Evolutionary conservation across 2,329 filamentous ascomycete species (phyloP).

Genomic region (Gaeumannomyces tritici): DNA sequence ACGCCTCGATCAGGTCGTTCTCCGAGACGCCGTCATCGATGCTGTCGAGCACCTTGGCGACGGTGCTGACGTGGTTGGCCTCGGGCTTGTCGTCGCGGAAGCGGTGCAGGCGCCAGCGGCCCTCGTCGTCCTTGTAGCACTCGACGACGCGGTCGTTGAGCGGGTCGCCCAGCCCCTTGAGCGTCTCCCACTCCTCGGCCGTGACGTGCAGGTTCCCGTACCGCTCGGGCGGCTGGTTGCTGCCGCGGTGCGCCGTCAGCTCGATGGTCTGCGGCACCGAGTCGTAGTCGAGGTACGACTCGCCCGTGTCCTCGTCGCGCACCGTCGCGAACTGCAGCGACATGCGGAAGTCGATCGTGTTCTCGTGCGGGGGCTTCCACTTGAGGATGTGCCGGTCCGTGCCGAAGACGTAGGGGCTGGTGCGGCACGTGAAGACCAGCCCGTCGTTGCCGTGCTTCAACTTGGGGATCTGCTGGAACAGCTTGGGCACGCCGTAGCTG

Average conservation of each 20-base stretch:
- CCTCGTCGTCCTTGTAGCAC: constrained; percentile 68
- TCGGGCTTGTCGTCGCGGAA: constrained; percentile 90
- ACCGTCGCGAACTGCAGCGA: constrained; percentile 66
- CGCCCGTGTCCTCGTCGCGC: constrained; percentile 54
- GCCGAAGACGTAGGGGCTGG: constrained; percentile 75
- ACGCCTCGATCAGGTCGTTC: constrained; percentile 64
- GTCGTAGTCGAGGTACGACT: constrained; percentile 68
- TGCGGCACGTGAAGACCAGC: constrained; percentile 92
- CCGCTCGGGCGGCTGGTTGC: constrained; percentile 47
- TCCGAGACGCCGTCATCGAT: constrained; percentile 80
- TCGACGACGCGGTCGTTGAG: constrained; percentile 86
- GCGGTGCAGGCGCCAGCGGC: constrained; percentile 76
- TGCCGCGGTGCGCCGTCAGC: constrained; percentile 60
- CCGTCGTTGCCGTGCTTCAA: constrained; percentile 93
- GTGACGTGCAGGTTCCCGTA: constrained; percentile 63
- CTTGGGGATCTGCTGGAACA: constrained; percentile 78
- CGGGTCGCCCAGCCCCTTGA: constrained; percentile 65
- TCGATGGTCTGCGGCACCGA: constrained; percentile 58
- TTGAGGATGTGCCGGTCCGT: constrained; percentile 93
- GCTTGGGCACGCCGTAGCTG: constrained; percentile 80
- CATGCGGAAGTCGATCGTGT: constrained; percentile 87
- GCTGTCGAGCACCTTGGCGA: constrained; percentile 79
- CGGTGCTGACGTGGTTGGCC: constrained; percentile 79
- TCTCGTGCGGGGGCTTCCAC: constrained; percentile 94
- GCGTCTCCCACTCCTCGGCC: constrained; percentile 69